phyloP scores from a whole-genome alignment of 2,329 filamentous ascomycete genomes.

The Thyridium curvatum region DNA sequence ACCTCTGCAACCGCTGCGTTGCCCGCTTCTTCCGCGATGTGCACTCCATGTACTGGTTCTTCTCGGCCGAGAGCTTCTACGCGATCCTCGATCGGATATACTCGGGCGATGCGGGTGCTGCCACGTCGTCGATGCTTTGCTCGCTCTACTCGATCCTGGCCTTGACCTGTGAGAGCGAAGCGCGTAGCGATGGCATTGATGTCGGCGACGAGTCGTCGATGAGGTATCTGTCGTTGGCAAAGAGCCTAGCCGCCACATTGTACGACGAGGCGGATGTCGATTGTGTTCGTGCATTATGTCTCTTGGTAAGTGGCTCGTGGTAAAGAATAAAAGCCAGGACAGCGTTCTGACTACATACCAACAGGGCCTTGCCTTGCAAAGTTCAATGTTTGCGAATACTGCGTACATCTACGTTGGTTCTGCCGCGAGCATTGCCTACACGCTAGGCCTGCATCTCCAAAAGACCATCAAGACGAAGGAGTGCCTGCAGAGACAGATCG shows the following conservation, averaged over 20 bases:
- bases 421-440: conserved; percentile 16
- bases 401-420: conserved; percentile 18
- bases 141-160: conserved; percentile 18
- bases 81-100: conserved; percentile 16
- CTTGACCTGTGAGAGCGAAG: conserved; percentile 18
- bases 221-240: conserved; percentile 16
- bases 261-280: conserved; percentile 18
- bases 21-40: conserved; percentile 19
- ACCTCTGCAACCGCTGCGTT: conserved; percentile 18
- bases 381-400: conserved; percentile 16
- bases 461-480: conserved; percentile 11
- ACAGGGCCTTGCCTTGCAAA: conserved; percentile 14
- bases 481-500: conserved; percentile 16
- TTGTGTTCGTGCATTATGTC: conserved; percentile 17
- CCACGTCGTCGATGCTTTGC: conserved; percentile 15
- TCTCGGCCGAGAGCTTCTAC: conserved; percentile 17
- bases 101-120: conserved; percentile 13
- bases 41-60: conserved; percentile 20
- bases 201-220: conserved; percentile 5
- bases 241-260: conserved; percentile 13
- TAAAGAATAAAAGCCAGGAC: not conserved
- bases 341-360: not conserved
- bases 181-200: conserved; percentile 4
- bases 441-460: conserved; percentile 16
- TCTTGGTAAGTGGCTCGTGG: conserved; percentile 9